phyloP scores from a whole-genome alignment of 345 rosid genomes.

The Hirschfeldia incana region DNA sequence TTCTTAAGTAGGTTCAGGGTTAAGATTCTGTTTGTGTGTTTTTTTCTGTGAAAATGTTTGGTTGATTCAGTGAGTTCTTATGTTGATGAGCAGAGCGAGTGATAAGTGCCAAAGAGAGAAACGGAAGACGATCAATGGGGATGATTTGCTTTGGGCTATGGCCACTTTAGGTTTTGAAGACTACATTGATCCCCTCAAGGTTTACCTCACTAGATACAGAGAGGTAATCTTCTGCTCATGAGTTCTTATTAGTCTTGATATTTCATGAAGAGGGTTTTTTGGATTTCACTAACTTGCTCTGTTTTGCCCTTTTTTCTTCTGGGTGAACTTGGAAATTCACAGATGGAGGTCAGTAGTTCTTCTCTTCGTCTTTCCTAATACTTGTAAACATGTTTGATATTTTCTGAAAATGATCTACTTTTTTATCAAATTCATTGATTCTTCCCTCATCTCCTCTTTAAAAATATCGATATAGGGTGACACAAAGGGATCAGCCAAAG shows the following conservation, averaged over 20 bases:
- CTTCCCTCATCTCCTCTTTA: conserved; percentile 5
- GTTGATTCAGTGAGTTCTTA: neutral
- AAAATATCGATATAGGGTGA: conserved; percentile 55
- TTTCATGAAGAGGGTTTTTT: neutral
- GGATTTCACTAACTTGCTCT: conserved; percentile 21
- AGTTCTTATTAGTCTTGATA: neutral
- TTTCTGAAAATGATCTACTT: neutral
- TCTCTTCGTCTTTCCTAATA: neutral
- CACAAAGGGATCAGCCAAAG: conserved; percentile 69
- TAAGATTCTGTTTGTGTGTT: neutral
- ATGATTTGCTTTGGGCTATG: conserved; percentile 97
- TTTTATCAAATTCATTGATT: neutral
- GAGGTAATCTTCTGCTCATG: conserved; percentile 48
- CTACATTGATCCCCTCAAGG: conserved; percentile 86
- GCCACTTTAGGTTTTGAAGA: conserved; percentile 97
- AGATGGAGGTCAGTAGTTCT: conserved; percentile 80
- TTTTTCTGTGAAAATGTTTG: neutral
- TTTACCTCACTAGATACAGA: conserved; percentile 74
- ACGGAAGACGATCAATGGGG: conserved; percentile 95
- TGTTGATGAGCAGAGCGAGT: conserved; percentile 66
- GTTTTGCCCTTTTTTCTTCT: conserved; percentile 4
- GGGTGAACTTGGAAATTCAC: conserved; percentile 28
- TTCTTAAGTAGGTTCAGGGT: neutral
- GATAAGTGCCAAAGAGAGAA: conserved; percentile 98
- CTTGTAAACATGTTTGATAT: neutral